Base-by-base conservation (phyloP, 2,329 filamentous ascomycete species). In the Calycina herbarum region DNA sequence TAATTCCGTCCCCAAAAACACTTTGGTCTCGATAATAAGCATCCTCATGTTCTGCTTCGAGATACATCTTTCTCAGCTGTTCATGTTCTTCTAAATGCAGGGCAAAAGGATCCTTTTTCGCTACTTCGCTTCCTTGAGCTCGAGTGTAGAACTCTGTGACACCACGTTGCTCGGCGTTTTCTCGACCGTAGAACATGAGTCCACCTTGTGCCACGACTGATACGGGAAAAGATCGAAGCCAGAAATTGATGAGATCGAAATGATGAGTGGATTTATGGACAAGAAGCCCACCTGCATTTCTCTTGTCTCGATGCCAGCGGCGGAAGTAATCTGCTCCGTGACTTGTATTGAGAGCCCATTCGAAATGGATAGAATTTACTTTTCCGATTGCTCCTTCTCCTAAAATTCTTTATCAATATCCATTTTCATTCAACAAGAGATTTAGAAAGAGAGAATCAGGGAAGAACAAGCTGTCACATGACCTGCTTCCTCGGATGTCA, bases 231-330 rank as follows among this genome's bases (percentile, higher is more conserved):
- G 82, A 86, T 58, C 81, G 79, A 51, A 88, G 79, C 86, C 86
- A 88, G 72, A 87, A 88, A 71, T 88, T 86, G 63, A 88, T 81
- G 8, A 88, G 80, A 71, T 88, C 86, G 69, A 88, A 88, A 72
- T 88, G 86, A 67, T 88, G 86, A 5, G 85, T 88, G 27, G 83
- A 85, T 73, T 88, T 88, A 75, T 88, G 86, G 33, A 88, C 84
- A 2, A 87, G 76, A 40, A 88, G 75, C 0, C 85, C 85, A 13
- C 86, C 86, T 64, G 81, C 84, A 75, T 88, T 88, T 31, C 80
- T 78, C 77, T 84, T 85, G 73, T 88, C 84, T 13, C 85, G 82
- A 71, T 88, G 86, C 86, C 86, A 88, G 10, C 86, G 84, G 2
- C 86, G 82, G 75, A 88, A 87, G 76, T 86, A 88, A 73, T 88